phyloP scores from a whole-genome alignment of 164 flowering plant genomes.

The Cinnamomum micranthum region DNA sequence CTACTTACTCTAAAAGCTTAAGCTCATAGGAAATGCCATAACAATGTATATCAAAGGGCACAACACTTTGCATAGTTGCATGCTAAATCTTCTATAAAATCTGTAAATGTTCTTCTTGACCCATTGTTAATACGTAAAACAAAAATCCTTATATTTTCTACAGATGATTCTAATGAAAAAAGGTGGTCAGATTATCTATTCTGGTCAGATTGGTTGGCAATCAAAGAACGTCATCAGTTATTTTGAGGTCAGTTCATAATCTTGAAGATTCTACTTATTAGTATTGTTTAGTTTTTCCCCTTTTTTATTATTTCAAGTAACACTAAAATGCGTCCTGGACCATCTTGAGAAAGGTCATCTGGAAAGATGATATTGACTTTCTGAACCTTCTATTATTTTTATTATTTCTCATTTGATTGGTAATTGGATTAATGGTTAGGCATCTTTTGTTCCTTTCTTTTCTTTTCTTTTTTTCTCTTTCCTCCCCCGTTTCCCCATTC shows the following conservation, averaged over 20 bases:
- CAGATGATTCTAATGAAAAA: conserved; percentile 53
- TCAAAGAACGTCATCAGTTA: conserved; percentile 53
- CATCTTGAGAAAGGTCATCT: neutral
- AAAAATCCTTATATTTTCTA: conserved; percentile 3
- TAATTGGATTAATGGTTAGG: too few species aligned
- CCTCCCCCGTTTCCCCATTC: neutral
- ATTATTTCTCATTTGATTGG: too few species aligned
- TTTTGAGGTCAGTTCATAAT: conserved; percentile 47
- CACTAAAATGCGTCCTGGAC: neutral
- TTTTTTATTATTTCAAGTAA: too few species aligned
- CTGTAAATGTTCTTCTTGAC: neutral
- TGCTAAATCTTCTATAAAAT: too few species aligned
- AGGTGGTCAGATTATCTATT: conserved; percentile 55
- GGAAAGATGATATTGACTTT: neutral
- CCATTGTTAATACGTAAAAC: neutral
- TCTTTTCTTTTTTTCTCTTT: neutral
- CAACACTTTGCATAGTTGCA: too few species aligned
- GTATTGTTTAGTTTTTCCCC: neutral
- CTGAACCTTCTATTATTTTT: neutral
- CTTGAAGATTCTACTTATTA: neutral
- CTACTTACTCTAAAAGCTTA: too few species aligned
- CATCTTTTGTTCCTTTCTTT: neutral
- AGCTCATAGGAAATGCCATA: too few species aligned
- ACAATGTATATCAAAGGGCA: too few species aligned
- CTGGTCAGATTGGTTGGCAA: conserved; percentile 52